A percentile compares a stretch with the other conserved stretches of the same genome.
These are phyloP conservation scores for Quercus robur DNA, from an alignment of 306 rosid genomes.

Conservation along the genomic window DNA sequence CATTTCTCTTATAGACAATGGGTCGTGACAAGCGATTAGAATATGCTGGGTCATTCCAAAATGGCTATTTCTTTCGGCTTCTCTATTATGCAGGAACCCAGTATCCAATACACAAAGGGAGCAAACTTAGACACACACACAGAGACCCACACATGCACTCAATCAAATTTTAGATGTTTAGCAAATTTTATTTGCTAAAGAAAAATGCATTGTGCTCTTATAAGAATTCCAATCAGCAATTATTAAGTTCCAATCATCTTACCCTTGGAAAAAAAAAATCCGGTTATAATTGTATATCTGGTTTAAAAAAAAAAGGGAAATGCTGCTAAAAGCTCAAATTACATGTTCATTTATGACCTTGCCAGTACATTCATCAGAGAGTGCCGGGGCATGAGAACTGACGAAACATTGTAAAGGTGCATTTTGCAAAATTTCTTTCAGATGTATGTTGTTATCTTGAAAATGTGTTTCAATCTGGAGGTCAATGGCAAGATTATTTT, in stretches of 20 bases:
- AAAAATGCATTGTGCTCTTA: not conserved
- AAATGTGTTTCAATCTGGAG: not conserved
- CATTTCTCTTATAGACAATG: constrained; percentile 59
- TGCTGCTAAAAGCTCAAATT: not conserved
- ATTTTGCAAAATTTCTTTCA: not conserved
- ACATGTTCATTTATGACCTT: not conserved
- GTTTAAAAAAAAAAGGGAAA: not conserved
- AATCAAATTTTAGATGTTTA: no score
- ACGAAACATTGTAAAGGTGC: not conserved
- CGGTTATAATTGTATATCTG: not conserved
- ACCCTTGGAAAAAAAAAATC: not conserved
- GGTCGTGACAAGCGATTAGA: constrained; percentile 81
- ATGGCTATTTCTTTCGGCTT: constrained; percentile 83
- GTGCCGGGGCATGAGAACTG: not conserved
- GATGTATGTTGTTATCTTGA: not conserved
- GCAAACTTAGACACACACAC: no score
- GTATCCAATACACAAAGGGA: constrained; percentile 51
- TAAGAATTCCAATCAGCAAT: not conserved
- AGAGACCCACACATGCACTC: no score
- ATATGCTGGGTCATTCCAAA: constrained; percentile 86
- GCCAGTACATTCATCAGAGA: no score
- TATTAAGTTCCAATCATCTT: not conserved
- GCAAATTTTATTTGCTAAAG: no score
- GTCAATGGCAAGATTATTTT: not conserved
- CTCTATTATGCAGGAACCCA: constrained; percentile 93